Conservation (phyloP, 306 rosid species). For the Trifolium subterraneum region DNA sequence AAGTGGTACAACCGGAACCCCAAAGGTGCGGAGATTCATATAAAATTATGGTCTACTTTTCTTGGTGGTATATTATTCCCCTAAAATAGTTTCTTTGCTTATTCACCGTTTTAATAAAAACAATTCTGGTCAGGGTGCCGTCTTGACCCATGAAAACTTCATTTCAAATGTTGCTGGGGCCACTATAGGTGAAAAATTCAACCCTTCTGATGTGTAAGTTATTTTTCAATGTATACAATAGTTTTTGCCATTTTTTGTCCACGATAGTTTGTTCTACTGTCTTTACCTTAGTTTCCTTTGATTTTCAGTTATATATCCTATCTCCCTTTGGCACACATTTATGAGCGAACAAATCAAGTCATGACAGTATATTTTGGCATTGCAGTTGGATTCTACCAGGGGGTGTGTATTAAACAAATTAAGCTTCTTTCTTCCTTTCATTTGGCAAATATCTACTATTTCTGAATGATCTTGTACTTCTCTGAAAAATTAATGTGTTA, state of each 20-base stretch:
- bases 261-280: slow-evolving; percentile 32
- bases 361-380: slow-evolving; percentile 66
- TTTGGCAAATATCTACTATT: not conserved
- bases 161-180: slow-evolving; percentile 90
- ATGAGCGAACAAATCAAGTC: slow-evolving; percentile 91
- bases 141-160: slow-evolving; percentile 83
- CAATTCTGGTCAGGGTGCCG: slow-evolving; percentile 80
- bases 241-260: slow-evolving; percentile 24
- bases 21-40: slow-evolving; percentile 63
- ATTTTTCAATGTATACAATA: slow-evolving; percentile 18
- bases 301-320: slow-evolving; percentile 86
- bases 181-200: slow-evolving; percentile 53
- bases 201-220: slow-evolving; percentile 89
- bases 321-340: slow-evolving; percentile 98
- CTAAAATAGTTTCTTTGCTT: slow-evolving; percentile 19
- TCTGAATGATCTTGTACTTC: slow-evolving; percentile 20
- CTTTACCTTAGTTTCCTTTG: slow-evolving; percentile 44
- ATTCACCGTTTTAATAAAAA: slow-evolving; percentile 40
- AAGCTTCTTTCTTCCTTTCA: slow-evolving; percentile 35
- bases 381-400: slow-evolving; percentile 98
- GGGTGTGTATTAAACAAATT: slow-evolving; percentile 65
- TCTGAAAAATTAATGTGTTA: slow-evolving; percentile 17
- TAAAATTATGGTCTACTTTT: slow-evolving; percentile 41
- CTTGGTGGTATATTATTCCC: slow-evolving; percentile 29
- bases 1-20: slow-evolving; percentile 99